Percentiles rank a stretch among this genome's conserved stretches.
Conservation (phyloP, 2,329 filamentous ascomycete genomes). For the Diaporthe sp. region DNA sequence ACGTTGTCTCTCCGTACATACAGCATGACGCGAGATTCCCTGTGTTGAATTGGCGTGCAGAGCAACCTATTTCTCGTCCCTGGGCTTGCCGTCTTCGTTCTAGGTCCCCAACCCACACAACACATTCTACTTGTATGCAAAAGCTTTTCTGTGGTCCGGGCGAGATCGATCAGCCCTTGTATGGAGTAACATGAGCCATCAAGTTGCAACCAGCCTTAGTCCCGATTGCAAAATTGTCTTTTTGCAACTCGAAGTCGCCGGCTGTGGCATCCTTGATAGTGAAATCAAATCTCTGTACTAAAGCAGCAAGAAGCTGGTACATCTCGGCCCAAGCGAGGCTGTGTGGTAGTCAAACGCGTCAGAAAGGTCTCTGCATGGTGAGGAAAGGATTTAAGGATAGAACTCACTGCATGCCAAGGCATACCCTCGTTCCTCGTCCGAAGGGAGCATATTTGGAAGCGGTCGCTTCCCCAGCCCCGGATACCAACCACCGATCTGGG, state of each 20-base stretch:
- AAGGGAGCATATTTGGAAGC: constrained; percentile 42
- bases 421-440: constrained; percentile 44
- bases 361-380: too few relatives aligned
- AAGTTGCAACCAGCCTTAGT: constrained; percentile 28
- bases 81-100: too few relatives aligned
- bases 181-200: not conserved
- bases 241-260: constrained; percentile 28
- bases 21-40: too few relatives aligned
- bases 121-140: too few relatives aligned
- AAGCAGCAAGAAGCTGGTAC: constrained; percentile 43
- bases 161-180: not conserved
- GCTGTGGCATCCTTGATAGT: constrained; percentile 24
- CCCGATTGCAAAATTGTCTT: constrained; percentile 23
- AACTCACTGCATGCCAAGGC: constrained; percentile 45
- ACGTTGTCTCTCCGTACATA: too few relatives aligned
- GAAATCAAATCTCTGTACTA: constrained; percentile 45
- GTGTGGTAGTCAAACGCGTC: too few relatives aligned
- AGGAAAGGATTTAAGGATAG: too few relatives aligned
- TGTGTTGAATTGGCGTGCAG: too few relatives aligned
- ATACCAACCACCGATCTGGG: constrained; percentile 33
- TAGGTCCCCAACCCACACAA: too few relatives aligned
- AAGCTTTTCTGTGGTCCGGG: not conserved
- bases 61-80: too few relatives aligned
- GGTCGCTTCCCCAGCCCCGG: constrained; percentile 16
- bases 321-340: constrained; percentile 45